These are phyloP conservation scores for Sugiyamaella qingdaonensis DNA, from an alignment of 805 yeast genomes.

Conservation along the genomic window DNA sequence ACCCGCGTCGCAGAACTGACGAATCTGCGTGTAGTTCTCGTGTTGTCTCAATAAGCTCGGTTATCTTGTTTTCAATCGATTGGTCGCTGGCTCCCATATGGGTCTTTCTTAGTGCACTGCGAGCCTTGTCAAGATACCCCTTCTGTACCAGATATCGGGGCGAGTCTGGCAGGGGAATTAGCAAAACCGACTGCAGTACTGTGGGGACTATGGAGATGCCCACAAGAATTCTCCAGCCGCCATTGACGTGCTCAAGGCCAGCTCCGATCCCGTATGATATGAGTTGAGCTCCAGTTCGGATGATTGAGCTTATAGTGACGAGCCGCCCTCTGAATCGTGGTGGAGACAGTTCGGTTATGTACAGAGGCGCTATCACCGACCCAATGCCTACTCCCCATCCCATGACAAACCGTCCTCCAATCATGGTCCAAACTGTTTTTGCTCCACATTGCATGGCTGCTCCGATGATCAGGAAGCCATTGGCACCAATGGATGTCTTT, in stretches of 20 bases:
- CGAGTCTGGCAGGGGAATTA: constrained; percentile 87
- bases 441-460: constrained; percentile 81
- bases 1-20: constrained; percentile 6
- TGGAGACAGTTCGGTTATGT: constrained; percentile 90
- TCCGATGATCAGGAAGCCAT: constrained; percentile 75
- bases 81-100: constrained; percentile 62
- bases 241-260: constrained; percentile 62
- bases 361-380: constrained; percentile 84
- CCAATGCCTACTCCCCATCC: constrained; percentile 97
- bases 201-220: constrained; percentile 92
- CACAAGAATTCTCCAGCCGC: constrained; percentile 92
- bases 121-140: constrained; percentile 62
- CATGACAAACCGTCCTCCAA: constrained; percentile 83
- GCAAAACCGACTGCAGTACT: constrained; percentile 67
- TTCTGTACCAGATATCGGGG: constrained; percentile 83
- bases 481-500: constrained; percentile 75
- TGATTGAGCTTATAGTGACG: constrained; percentile 79
- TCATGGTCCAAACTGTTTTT: constrained; percentile 83
- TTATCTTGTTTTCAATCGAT: constrained; percentile 60
- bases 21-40: constrained; percentile 14
- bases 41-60: constrained; percentile 50
- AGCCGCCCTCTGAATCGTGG: constrained; percentile 88
- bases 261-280: constrained; percentile 85
- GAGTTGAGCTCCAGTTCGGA: constrained; percentile 92
- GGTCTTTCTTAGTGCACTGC: constrained; percentile 55